Base-by-base conservation (phyloP, 2,329 filamentous ascomycete genomes). In the Raffaelea albimanens region DNA sequence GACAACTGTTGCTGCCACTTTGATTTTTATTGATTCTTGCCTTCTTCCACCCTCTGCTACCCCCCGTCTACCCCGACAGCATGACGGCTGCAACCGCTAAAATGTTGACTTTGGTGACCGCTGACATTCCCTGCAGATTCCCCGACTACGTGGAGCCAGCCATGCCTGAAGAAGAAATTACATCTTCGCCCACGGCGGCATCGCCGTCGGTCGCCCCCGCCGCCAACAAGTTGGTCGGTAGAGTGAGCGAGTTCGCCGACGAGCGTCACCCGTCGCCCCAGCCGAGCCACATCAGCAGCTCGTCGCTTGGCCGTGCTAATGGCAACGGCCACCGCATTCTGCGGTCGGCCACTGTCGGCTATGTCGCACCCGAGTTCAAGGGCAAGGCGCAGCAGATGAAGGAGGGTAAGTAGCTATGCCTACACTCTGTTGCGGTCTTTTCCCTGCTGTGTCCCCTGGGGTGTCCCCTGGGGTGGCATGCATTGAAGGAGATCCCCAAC, bases 311-410 rank as follows among this genome's bases (percentile, higher is more conserved):
- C 58, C 69, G 63, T 58, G 52, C 64, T 57, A 69, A 75, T 61
- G 67, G 75, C 63, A 76, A 82, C 66, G 78, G 79, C 49, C 81
- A 87, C 63, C 79, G 85, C 48, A 75, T 91, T 48, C 72, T 97
- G 50, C 87, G 89, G 19, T 93, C 93, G 55, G 85, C 88, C 56
- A 93, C 90, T 25, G 85, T 94, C 34, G 93, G 93, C 60, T 98
- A 98, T 70, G 83, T 95, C 55, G 90, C 93, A 21, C 89, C 91
- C 42, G 88, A 89, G 53, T 98, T 98, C 62, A 83, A 88, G 64
- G 93, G 91, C 63, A 96, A 95, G 71, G 75, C 82, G 55, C 82
- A 88, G 63, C 93, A 98, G 73, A 95, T 95, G 82, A 78, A 85
- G 62, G 71, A 82, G 61, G 82, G 82, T 86, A 64, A 65, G 78